phyloP scores from a whole-genome alignment of 2,329 filamentous ascomycete genomes.

The Botrytis deweyae region DNA sequence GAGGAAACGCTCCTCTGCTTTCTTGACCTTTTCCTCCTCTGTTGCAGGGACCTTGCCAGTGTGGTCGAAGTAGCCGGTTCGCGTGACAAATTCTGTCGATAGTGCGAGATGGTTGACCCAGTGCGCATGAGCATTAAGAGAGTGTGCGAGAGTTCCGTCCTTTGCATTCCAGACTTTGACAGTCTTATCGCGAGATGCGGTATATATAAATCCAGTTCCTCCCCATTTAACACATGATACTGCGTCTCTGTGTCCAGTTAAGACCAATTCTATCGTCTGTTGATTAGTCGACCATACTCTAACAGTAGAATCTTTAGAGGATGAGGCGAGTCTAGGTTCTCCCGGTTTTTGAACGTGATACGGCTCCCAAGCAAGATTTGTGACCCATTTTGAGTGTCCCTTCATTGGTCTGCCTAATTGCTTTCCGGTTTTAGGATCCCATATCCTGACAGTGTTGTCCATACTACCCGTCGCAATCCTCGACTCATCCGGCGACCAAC shows the following conservation, averaged over 20 bases:
- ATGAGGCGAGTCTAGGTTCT: conserved; percentile 78
- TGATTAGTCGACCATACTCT: conserved; percentile 82
- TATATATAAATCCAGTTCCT: conserved; percentile 81
- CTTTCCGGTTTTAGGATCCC: conserved; percentile 81
- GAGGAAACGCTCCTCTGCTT: conserved; percentile 80
- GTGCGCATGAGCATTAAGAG: conserved; percentile 79
- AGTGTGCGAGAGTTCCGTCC: conserved; percentile 77
- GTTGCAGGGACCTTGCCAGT: conserved; percentile 66
- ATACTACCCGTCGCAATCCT: conserved; percentile 87
- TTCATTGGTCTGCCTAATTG: conserved; percentile 67
- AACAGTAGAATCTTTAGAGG: conserved; percentile 86
- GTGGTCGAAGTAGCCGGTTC: conserved; percentile 86
- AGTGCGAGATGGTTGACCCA: conserved; percentile 95
- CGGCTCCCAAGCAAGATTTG: conserved; percentile 86
- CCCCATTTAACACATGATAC: conserved; percentile 95
- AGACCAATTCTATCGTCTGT: conserved; percentile 74
- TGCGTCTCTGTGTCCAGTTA: conserved; percentile 84
- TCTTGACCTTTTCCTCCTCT: conserved; percentile 67
- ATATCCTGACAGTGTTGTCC: conserved; percentile 88
- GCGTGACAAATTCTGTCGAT: conserved; percentile 85
- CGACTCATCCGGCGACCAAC: conserved; percentile 80
- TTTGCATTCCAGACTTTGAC: conserved; percentile 86
- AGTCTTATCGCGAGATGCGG: conserved; percentile 85
- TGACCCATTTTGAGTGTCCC: conserved; percentile 88
- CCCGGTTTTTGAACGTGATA: conserved; percentile 77